Conservation (phyloP, 2,329 filamentous ascomycete species). For the Trichoderma arundinaceum region DNA sequence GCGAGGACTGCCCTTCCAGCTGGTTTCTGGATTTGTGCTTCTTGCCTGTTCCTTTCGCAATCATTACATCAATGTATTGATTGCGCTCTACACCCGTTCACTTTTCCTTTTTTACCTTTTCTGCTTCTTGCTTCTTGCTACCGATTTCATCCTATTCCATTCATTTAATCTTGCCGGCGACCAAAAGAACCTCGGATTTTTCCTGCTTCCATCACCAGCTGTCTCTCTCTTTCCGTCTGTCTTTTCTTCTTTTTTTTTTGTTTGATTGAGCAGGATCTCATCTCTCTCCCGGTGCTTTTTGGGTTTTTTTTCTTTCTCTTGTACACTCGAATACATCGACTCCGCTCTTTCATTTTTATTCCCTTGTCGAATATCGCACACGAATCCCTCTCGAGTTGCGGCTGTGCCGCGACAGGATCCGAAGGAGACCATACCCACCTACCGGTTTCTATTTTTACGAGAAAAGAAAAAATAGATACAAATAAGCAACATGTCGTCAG, state of each 20-base stretch:
- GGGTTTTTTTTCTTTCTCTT: background rate
- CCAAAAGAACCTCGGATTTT: background rate
- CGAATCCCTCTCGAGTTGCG: slow-evolving; percentile 5
- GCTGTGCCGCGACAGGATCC: slow-evolving; percentile 20
- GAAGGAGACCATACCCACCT: slow-evolving; percentile 4
- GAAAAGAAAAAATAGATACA: background rate
- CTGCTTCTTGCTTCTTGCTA: background rate
- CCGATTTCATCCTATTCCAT: slow-evolving; percentile 2
- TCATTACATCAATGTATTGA: slow-evolving; percentile 16
- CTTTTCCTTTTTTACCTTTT: background rate
- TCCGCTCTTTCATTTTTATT: slow-evolving; percentile 1
- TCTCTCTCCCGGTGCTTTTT: background rate
- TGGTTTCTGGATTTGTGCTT: slow-evolving; percentile 23
- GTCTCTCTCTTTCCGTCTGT: slow-evolving; percentile 3
- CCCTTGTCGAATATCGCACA: slow-evolving; percentile 11
- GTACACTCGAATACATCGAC: slow-evolving; percentile 1
- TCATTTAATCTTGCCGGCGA: slow-evolving; percentile 18
- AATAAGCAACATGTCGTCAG: slow-evolving; percentile 23
- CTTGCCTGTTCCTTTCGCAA: background rate
- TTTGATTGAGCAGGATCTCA: slow-evolving; percentile 23
- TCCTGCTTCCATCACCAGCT: background rate
- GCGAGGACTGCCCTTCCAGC: slow-evolving; percentile 24
- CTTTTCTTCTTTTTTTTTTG: background rate
- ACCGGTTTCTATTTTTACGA: background rate
- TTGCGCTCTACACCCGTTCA: slow-evolving; percentile 4